These are phyloP conservation scores for Crithidia fasciculata DNA, from an alignment of 208 protist genomes.

Conservation along the genomic window DNA sequence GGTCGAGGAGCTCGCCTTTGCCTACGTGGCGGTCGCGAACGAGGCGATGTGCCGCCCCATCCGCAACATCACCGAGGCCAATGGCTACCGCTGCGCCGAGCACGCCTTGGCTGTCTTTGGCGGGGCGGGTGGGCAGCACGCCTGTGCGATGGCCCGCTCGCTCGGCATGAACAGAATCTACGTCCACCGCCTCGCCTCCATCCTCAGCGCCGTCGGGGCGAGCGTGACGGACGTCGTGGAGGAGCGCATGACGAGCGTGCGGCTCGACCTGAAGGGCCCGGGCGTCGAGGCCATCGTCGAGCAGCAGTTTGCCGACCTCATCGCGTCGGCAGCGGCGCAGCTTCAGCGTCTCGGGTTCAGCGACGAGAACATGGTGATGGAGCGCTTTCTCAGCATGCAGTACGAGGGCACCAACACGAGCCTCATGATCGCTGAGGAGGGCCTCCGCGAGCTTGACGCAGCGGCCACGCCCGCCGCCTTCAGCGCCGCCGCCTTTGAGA, in stretches of 20 bases:
- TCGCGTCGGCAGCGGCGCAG: conserved; percentile 25
- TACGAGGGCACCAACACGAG: conserved; percentile 94
- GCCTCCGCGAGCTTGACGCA: not conserved
- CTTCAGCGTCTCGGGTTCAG: conserved; percentile 52
- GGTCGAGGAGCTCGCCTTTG: conserved; percentile 89
- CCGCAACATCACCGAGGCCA: conserved; percentile 91
- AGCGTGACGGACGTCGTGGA: conserved; percentile 93
- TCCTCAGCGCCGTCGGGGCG: conserved; percentile 93
- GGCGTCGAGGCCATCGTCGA: conserved; percentile 35
- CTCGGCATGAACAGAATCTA: conserved; percentile 85
- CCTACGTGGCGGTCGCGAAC: conserved; percentile 95
- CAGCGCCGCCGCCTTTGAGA: conserved; percentile 39
- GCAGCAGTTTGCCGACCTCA: conserved; percentile 39
- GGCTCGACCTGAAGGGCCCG: conserved; percentile 29
- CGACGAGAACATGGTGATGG: conserved; percentile 45
- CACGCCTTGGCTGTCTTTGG: conserved; percentile 94
- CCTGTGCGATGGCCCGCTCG: conserved; percentile 91
- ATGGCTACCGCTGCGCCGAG: conserved; percentile 83
- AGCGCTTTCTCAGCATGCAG: conserved; percentile 87
- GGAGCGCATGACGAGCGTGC: conserved; percentile 83
- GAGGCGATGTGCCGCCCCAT: conserved; percentile 97
- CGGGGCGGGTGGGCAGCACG: conserved; percentile 94
- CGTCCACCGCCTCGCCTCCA: conserved; percentile 78
- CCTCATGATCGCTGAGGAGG: conserved; percentile 82
- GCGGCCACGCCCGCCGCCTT: not conserved